Evolutionary conservation across 1,284 basidiomycete genomes (phyloP), one percentile per base, ranked within the genome.

Genomic region (Ganoderma lingzhi): DNA sequence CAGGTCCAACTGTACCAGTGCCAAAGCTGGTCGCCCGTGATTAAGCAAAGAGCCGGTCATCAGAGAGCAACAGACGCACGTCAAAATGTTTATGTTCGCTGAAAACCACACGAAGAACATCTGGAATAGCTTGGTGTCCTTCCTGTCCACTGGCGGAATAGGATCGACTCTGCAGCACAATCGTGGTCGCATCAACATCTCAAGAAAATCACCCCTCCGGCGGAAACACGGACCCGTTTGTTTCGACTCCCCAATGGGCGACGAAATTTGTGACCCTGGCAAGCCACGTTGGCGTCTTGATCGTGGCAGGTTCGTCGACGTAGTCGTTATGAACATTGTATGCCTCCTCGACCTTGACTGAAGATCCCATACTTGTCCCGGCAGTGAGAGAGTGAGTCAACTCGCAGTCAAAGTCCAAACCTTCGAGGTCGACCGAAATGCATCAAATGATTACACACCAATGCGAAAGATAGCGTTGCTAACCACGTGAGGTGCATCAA

Each of bases 1-100:
- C 85, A 19, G 89, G 89, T 0, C 90, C 90, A 8, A 86, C 82
- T 0, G 86, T 86, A 4, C 90, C 90, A 1, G 87, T 87, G 17
- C 85, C 82, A 64, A 89, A 83, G 1, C 86, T 88, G 64, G 23
- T 28, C 45, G 53, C 14, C 56, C 14, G 19, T 51, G 55, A 39
- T 14, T 42, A 9, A 39, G 32, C 6, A 15, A 30, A 23, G 23
- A 12, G 39, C 30, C 8, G 3, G 8, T 32, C n/a, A 53, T 12
- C 42, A 32, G n/a, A 19, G 42, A 2, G 51, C 30, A n/a, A 9
- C 56, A 23, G 17, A 78, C 83, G 66, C 80, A 90, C 80, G 82
- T 80, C 37, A 89, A 79, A 65, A 91, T 82, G 74, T 90, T 90
- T 78, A 90, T 82, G 69, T 89, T 90, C 58, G 84, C 82, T 12